phyloP scores from a whole-genome alignment of 75 land plant genomes.

The Pinus taeda region DNA sequence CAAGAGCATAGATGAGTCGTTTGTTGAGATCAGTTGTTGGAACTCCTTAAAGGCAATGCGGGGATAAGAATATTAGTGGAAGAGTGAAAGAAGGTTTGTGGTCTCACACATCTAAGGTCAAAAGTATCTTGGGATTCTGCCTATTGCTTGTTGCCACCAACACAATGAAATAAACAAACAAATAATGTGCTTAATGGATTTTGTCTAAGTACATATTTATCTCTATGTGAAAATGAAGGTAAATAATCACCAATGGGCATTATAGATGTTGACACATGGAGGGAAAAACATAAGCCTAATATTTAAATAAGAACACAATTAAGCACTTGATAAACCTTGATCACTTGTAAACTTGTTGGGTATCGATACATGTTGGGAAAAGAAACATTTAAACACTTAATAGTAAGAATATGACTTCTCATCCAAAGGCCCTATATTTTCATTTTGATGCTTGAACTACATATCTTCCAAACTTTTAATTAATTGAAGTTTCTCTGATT shows the following conservation, averaged over 20 bases:
- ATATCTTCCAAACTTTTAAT: background rate
- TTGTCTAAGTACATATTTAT: too few relatives aligned
- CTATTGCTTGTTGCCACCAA: too few relatives aligned
- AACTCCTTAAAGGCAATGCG: too few relatives aligned
- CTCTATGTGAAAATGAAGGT: background rate
- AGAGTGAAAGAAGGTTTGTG: too few relatives aligned
- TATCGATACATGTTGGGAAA: background rate
- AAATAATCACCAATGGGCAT: background rate
- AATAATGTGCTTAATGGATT: too few relatives aligned
- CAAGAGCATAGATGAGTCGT: too few relatives aligned
- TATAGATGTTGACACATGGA: background rate
- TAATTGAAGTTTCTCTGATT: background rate
- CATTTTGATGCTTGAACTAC: slow-evolving; percentile 3
- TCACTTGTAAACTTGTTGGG: background rate
- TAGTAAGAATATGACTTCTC: slow-evolving; percentile 66
- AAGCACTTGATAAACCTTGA: too few relatives aligned
- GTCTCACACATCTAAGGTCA: too few relatives aligned
- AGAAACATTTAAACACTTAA: slow-evolving; percentile 39
- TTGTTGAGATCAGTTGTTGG: too few relatives aligned
- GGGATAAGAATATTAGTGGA: too few relatives aligned
- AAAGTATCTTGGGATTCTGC: too few relatives aligned
- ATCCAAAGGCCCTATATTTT: slow-evolving; percentile 22
- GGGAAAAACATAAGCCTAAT: background rate
- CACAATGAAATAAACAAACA: too few relatives aligned
- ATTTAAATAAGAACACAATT: background rate